Evolutionary conservation across 2,329 filamentous ascomycete species (phyloP), one percentile per base, ranked within the genome.

Genomic region (Monosporascus sp.): DNA sequence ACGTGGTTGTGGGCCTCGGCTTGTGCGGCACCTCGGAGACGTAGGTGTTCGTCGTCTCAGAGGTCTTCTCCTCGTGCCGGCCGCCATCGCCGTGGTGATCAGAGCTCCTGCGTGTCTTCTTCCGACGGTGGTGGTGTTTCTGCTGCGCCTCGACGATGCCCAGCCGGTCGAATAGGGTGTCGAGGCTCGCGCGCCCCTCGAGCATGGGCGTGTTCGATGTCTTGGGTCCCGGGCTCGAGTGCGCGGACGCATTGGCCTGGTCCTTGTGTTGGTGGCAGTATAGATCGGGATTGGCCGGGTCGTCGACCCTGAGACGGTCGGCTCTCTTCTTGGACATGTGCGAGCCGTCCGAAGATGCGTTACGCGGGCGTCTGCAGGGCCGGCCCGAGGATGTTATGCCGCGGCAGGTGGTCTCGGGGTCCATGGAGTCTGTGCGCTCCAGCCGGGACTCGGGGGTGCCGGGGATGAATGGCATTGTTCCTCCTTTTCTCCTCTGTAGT

Each of bases 201-300:
- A 86, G 70, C 4, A 85, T 81, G 7, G 82, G 78, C 4, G 79
- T 74, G 19, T 74, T 67, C 43, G 67, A 69, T 54, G 65, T 63
- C 43, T 69, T 68, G 5, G 74, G 75, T 2, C 75, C 75, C 2
- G 76, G 74, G 56, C 72, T 78, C 19, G 76, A 77, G 45, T 68
- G 69, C 2, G 76, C 68, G 8, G 78, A 76, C 53, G 69, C 64
- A 60, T 68, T 66, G 52, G 90, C 90, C 70, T 99, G 94, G 53
- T 94, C 90, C 68, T 89, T 92, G 74, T 99, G 94, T 69, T 97
- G 91, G 88, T 89, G 96, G 76, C 93, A 97, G 73, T 91, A 97
- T 49, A 86, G 80, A n/a, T 73, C 77, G 56, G 84, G 79, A 48
- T 82, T 78, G 53, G 75, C 72, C 2, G 80, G 78, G 55, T 84